These are phyloP conservation scores for Nicotiana tomentosiformis DNA, from an alignment of 257 asterid genomes.

Conservation along the genomic window DNA sequence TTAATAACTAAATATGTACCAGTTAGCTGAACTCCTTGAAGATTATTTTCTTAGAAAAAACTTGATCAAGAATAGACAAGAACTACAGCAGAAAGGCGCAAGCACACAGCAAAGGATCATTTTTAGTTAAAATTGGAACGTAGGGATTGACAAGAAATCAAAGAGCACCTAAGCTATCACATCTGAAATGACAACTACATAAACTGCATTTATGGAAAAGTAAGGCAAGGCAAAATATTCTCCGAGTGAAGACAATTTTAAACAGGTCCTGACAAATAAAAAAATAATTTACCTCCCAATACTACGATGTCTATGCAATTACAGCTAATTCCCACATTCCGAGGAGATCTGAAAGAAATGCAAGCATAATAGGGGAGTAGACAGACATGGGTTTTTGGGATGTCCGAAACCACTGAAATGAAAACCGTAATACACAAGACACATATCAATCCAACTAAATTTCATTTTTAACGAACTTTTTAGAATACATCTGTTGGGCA, in stretches of 20 bases:
- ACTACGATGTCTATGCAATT: not conserved
- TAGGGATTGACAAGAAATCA: not conserved
- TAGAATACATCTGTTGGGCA: not conserved
- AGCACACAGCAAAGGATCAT: not conserved
- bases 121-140: not conserved
- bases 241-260: not conserved
- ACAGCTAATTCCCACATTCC: not conserved
- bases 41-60: not conserved
- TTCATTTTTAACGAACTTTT: not conserved
- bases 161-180: not conserved
- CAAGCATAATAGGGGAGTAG: not conserved
- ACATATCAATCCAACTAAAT: not conserved
- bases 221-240: not conserved
- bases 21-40: not conserved
- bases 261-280: not conserved
- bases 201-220: not conserved
- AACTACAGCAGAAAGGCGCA: not conserved
- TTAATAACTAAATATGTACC: not conserved
- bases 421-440: not conserved
- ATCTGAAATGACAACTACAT: not conserved
- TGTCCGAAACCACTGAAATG: not conserved
- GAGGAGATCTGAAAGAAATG: not conserved
- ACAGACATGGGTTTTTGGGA: not conserved
- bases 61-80: not conserved
- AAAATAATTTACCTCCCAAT: not conserved